A percentile compares a stretch with the other conserved stretches of the same genome.
These are phyloP conservation scores for Xylaria sp. DNA, from an alignment of 2,329 filamentous ascomycete genomes.

Conservation along the genomic window DNA sequence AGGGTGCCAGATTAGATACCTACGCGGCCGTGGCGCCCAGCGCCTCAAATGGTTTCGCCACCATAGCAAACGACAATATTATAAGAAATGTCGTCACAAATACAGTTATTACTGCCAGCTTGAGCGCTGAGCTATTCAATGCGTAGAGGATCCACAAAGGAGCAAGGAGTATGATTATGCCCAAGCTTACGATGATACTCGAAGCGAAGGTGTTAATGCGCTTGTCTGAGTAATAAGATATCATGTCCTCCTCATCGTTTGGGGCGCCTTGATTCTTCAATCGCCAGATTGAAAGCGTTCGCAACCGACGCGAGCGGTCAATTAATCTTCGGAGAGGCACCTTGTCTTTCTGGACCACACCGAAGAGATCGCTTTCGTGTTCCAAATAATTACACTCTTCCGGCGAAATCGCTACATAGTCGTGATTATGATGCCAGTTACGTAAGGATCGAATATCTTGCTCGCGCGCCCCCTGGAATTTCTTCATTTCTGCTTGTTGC, in stretches of 20 bases:
- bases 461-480: not conserved
- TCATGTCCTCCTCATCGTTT: not conserved
- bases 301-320: not conserved
- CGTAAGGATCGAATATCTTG: not conserved
- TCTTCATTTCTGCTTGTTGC: not conserved
- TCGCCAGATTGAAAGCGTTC: not conserved
- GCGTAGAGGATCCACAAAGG: not conserved
- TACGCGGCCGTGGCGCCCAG: constrained; percentile 18
- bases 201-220: not conserved
- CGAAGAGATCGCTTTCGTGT: not conserved
- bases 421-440: not conserved
- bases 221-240: not conserved
- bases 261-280: not conserved
- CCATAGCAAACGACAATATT: constrained; percentile 13
- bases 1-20: not conserved
- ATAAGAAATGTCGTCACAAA: constrained; percentile 1
- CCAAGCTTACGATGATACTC: not conserved
- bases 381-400: not conserved
- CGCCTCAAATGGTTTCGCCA: constrained; percentile 8
- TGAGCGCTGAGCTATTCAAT: not conserved
- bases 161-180: not conserved
- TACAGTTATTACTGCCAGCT: constrained; percentile 12
- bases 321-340: not conserved
- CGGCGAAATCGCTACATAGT: not conserved
- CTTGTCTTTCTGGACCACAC: not conserved